Base-by-base conservation (phyloP, 2,329 filamentous ascomycete species). In the Trichophyton verrucosum region DNA sequence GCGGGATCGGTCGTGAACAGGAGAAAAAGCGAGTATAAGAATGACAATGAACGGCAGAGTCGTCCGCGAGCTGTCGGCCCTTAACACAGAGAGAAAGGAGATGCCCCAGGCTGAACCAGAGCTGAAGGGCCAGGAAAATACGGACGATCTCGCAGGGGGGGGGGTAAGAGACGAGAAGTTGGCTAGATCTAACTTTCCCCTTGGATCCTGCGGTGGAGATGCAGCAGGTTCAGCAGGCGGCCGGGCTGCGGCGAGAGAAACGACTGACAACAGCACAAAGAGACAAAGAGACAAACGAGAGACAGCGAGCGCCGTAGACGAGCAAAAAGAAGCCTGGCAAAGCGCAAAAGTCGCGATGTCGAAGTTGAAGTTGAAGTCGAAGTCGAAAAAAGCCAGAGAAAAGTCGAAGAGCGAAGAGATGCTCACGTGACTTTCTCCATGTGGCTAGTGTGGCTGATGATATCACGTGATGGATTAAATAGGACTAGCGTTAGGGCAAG, bases 81-180 rank as follows among this genome's bases (percentile, higher is more conserved):
- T 38, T 9, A 13, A 38, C 33, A 5, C n/a, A n/a, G 13, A 44
- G 40, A 57, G 40, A 57, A 42, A 57, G 55, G n/a, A 44, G 38
- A 57, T 42, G 55, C 55, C 51, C 38, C 55, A 57, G 55, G 55
- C 55, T 38, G 55, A 24, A 57, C 38, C 27, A 30, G 51, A 56
- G 33, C 38, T 24, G 33, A 57, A 24, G 13, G 27, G 20, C 55
- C 13, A 36, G 36, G 17, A 20, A 24, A 57, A 57, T 44, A 57
- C 55, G 33, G 55, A 57, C 33, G 55, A 57, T 57, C 55, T 15
- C 30, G 55, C 55, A 57, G 55, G 30, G 15, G 55, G 15, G 55
- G 53, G 36, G 6, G 4, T 6, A 24, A 17, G 46, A 27, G 17
- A 27, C 46, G 22, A 33, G 22, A 53, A 33, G 22, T 53, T 33